These are phyloP conservation scores for Pseudopithomyces chartarum DNA, from an alignment of 2,329 filamentous ascomycete species.

Conservation along the genomic window DNA sequence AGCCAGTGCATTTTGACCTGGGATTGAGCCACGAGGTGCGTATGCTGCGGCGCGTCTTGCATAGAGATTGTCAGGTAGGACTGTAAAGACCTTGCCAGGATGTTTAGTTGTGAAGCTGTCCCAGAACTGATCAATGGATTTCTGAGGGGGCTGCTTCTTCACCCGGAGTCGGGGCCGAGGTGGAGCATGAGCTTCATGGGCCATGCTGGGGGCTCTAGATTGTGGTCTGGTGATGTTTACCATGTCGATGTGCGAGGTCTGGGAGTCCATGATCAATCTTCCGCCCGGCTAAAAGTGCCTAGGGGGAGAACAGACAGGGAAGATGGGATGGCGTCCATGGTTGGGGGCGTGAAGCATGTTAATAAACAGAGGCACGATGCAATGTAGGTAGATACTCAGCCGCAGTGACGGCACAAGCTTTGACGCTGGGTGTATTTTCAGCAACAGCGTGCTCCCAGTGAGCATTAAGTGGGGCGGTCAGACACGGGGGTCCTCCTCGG, in stretches of 20 bases:
- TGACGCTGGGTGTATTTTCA: constrained; percentile 34
- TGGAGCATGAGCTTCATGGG: constrained; percentile 27
- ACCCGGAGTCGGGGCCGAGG: constrained; percentile 29
- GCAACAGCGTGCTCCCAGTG: constrained; percentile 25
- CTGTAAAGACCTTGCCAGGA: constrained; percentile 73
- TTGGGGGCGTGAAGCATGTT: constrained; percentile 25
- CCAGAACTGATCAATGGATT: constrained; percentile 75
- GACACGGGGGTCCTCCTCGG: constrained; percentile 32
- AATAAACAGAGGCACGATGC: constrained; percentile 27
- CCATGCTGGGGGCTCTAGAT: constrained; percentile 43
- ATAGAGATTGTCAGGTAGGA: constrained; percentile 72
- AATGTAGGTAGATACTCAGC: constrained; percentile 30
- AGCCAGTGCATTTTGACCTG: constrained; percentile 66
- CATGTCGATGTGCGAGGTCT: constrained; percentile 42
- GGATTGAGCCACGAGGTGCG: constrained; percentile 58
- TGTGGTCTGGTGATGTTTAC: constrained; percentile 43
- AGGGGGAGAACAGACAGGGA: constrained; percentile 21
- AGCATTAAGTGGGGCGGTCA: constrained; percentile 43
- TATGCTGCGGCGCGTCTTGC: constrained; percentile 63
- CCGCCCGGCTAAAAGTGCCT: constrained; percentile 17
- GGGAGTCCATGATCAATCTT: constrained; percentile 42
- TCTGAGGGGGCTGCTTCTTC: constrained; percentile 65
- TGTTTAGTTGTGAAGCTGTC: constrained; percentile 68
- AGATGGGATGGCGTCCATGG: constrained; percentile 29
- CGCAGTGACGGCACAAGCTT: constrained; percentile 34